Evolutionary conservation across 768 basidiomycete genomes (phyloP).

Genomic region (Lactarius tabidus): DNA sequence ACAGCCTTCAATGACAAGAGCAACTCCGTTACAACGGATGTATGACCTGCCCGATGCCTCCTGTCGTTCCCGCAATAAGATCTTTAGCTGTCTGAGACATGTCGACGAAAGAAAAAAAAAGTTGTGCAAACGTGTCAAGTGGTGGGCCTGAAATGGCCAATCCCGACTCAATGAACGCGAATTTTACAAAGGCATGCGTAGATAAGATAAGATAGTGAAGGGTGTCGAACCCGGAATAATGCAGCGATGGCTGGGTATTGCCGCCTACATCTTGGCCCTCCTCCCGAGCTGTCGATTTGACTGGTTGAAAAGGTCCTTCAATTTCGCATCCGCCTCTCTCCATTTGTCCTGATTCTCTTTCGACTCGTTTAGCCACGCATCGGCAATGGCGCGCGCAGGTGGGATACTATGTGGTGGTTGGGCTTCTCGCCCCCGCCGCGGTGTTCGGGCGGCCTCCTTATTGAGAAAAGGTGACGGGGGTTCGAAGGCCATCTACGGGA

Average conservation of each 20-base stretch:
- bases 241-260: conserved; percentile 18
- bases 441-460: conserved; percentile 23
- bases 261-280: conserved; percentile 26
- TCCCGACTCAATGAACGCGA: conserved; percentile 12
- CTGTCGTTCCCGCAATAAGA: conserved; percentile 84
- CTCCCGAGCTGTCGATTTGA: conserved; percentile 46
- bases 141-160: conserved; percentile 20
- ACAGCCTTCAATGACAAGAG: conserved; percentile 21
- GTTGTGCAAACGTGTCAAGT: neutral
- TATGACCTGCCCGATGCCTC: conserved; percentile 79
- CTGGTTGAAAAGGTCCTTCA: conserved; percentile 42
- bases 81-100: conserved; percentile 75
- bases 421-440: conserved; percentile 14
- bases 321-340: conserved; percentile 51
- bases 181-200: conserved; percentile 22
- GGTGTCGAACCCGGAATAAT: conserved; percentile 1
- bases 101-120: conserved; percentile 3
- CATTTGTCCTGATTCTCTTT: conserved; percentile 55
- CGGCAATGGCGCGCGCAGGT: conserved; percentile 61
- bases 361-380: conserved; percentile 65
- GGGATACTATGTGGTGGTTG: conserved; percentile 31
- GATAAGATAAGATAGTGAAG: conserved; percentile 33
- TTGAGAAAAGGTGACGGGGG: conserved; percentile 25
- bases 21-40: conserved; percentile 2
- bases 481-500: conserved; percentile 27